Evolutionary conservation across 2,329 filamentous ascomycete genomes (phyloP).

Genomic region (Chrysosporium queenslandicum): DNA sequence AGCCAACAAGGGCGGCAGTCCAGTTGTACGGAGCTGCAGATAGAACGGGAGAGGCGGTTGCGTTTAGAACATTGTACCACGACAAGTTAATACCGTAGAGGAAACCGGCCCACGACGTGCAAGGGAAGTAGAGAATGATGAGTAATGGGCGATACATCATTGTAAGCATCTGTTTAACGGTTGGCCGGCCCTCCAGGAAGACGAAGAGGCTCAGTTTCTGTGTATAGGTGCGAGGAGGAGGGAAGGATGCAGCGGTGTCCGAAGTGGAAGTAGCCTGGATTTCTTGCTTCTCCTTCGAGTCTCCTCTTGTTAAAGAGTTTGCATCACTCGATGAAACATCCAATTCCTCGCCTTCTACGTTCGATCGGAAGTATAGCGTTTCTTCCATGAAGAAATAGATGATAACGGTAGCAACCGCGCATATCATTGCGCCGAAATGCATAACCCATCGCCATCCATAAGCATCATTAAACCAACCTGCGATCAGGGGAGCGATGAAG

Average conservation of each 20-base stretch:
- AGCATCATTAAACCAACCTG: constrained; percentile 42
- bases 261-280: background rate
- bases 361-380: constrained; percentile 44
- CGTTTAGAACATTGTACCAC: constrained; percentile 28
- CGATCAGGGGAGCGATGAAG: constrained; percentile 41
- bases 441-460: constrained; percentile 44
- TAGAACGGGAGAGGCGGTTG: constrained; percentile 24
- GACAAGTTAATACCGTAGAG: constrained; percentile 23
- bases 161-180: constrained; percentile 15
- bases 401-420: constrained; percentile 41
- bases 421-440: constrained; percentile 48
- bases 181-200: constrained; percentile 14
- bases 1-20: constrained; percentile 21
- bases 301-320: constrained; percentile 3
- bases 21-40: constrained; percentile 24
- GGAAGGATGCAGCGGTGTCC: constrained; percentile 2
- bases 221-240: constrained; percentile 4
- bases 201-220: constrained; percentile 24
- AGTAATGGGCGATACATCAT: constrained; percentile 22
- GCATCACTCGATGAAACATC: constrained; percentile 9
- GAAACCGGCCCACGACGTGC: constrained; percentile 23
- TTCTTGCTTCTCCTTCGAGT: constrained; percentile 7
- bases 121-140: constrained; percentile 25
- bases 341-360: constrained; percentile 25
- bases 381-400: constrained; percentile 53